phyloP scores from a whole-genome alignment of 176 grass and related monocot genomes.

The barley (Hordeum vulgare) region MorexV3_pseudomolecules_assembly NC_058519.1:67374665-67375164 shows the following conservation, averaged over 20 bases:
- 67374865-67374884: not conserved
- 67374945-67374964: too few species aligned
- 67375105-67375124: too few species aligned
- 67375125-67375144: too few species aligned
- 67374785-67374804: not conserved
- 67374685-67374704: not conserved
- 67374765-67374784: not conserved
- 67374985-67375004: too few species aligned
- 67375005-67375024: too few species aligned
- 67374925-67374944: too few species aligned
- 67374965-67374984: too few species aligned
- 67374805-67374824: not conserved
- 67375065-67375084: too few species aligned
- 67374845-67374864: slow-evolving; percentile 19
- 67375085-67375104: too few species aligned
- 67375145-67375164: too few species aligned
- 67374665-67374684: slow-evolving; percentile 8
- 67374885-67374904: not conserved
- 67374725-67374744: not conserved
- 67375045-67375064: too few species aligned
- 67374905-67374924: not conserved
- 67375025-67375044: too few species aligned
- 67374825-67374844: not conserved
- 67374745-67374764: not conserved
- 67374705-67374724: not conserved